Evolutionary conservation across 805 yeast species (phyloP).

Genomic region (Saccharomycopsis oosterbeekiorum): DNA sequence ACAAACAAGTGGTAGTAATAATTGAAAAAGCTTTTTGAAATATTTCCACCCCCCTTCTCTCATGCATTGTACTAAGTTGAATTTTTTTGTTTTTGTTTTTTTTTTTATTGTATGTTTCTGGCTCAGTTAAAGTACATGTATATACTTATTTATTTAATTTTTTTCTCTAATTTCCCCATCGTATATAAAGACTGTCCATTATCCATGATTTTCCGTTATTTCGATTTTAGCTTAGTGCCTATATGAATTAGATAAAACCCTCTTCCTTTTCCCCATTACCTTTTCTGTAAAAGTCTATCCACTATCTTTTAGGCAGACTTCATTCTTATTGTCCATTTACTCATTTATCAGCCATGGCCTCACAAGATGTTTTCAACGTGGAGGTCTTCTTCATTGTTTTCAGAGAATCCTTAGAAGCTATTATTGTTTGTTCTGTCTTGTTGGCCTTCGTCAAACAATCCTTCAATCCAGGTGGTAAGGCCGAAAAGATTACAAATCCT

Average conservation of each 20-base stretch:
- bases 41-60: neutral
- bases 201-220: neutral
- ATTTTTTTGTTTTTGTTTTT: too few relatives aligned
- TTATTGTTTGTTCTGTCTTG: constrained; percentile 81
- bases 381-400: constrained; percentile 79
- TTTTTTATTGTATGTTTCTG: neutral
- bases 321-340: too few relatives aligned
- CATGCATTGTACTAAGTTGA: neutral
- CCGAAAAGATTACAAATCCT: neutral
- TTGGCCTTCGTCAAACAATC: constrained; percentile 89
- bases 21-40: neutral
- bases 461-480: constrained; percentile 31
- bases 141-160: neutral
- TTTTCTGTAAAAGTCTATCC: too few relatives aligned
- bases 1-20: neutral
- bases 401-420: constrained; percentile 91
- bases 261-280: too few relatives aligned
- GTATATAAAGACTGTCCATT: neutral
- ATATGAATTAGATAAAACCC: too few relatives aligned
- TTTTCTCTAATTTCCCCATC: neutral
- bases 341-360: neutral
- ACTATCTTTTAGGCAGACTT: too few relatives aligned
- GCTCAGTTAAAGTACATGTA: neutral
- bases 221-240: too few relatives aligned
- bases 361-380: constrained; percentile 13